A percentile compares a stretch with the other conserved stretches of the same genome.
Conservation (phyloP, 2,329 filamentous ascomycete genomes). For the Neonectria magnoliae region DNA sequence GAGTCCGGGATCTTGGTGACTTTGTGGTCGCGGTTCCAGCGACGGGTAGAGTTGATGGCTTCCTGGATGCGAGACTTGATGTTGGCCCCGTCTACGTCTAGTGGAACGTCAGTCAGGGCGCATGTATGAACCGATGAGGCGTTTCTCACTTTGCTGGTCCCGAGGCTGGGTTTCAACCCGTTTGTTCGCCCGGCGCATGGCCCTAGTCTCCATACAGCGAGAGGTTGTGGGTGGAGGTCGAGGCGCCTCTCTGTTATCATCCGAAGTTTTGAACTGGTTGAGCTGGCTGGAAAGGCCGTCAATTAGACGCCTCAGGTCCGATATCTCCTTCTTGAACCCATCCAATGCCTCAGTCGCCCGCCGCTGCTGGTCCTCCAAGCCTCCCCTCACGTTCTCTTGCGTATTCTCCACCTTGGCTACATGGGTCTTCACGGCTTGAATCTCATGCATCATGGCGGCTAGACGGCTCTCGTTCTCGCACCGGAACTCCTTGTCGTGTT, state of each 20-base stretch:
- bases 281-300: constrained; percentile 37
- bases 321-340: constrained; percentile 38
- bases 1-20: constrained; percentile 44
- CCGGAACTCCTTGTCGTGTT: constrained; percentile 44
- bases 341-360: constrained; percentile 32
- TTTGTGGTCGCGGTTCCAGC: constrained; percentile 53
- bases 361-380: constrained; percentile 32
- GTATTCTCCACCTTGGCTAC: constrained; percentile 31
- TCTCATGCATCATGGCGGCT: constrained; percentile 43
- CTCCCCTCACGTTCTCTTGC: constrained; percentile 21
- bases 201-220: constrained; percentile 23
- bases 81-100: constrained; percentile 8
- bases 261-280: constrained; percentile 32
- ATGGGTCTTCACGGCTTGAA: constrained; percentile 44
- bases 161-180: neutral
- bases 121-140: neutral
- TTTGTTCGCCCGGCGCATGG: constrained; percentile 7
- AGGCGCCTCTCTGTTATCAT: constrained; percentile 29
- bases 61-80: constrained; percentile 46
- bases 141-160: constrained; percentile 22
- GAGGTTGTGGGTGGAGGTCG: neutral
- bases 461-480: constrained; percentile 44
- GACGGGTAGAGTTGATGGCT: constrained; percentile 49
- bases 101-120: constrained; percentile 8
- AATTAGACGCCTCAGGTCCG: constrained; percentile 36